Evolutionary conservation across 108 stramenopile genomes (phyloP).

Genomic region (Stephanodiscus triporus): DNA sequence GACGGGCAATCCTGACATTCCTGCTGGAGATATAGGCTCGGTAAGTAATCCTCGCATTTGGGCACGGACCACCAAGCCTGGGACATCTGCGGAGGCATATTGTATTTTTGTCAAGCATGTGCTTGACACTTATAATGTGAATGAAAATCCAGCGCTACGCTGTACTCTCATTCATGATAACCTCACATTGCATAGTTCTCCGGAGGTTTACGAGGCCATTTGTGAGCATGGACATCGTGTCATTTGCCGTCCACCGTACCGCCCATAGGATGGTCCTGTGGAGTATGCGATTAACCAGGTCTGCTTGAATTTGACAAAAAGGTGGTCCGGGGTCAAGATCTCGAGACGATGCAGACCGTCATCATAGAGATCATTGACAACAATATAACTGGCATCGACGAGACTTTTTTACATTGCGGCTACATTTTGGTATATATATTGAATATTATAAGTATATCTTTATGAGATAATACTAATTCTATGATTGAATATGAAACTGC

Average conservation of each 20-base stretch:
- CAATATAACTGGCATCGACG: not conserved
- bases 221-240: not conserved
- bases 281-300: conserved; percentile 2
- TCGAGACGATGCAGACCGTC: not conserved
- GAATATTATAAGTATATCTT: too few species aligned
- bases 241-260: too few species aligned
- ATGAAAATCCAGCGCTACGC: not conserved
- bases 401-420: not conserved
- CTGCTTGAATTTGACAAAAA: not conserved
- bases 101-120: not conserved
- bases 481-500: too few species aligned
- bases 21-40: not conserved
- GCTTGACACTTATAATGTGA: not conserved
- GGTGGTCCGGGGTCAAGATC: not conserved
- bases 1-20: not conserved
- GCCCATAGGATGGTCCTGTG: not conserved
- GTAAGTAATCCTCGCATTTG: not conserved
- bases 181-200: not conserved
- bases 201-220: not conserved
- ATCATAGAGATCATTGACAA: not conserved
- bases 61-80: not conserved
- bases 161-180: too few species aligned
- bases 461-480: too few species aligned
- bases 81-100: not conserved
- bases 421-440: not conserved